These are phyloP conservation scores for Trametes polyzona DNA, from an alignment of 1,284 basidiomycete species.

Conservation along the genomic window DNA sequence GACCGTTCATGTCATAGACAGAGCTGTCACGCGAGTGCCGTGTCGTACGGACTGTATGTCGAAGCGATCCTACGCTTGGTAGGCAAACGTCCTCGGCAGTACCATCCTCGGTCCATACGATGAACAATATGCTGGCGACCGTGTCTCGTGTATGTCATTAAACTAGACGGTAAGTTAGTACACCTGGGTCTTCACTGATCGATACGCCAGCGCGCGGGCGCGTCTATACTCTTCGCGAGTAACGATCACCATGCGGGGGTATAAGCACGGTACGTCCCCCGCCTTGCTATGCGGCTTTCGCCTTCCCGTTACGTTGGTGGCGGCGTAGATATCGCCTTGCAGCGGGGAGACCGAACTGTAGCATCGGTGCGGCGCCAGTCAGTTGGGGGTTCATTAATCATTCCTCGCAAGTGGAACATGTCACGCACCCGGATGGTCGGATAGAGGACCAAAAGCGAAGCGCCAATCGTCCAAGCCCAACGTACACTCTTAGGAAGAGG, in stretches of 20 bases:
- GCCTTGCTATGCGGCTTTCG: slow-evolving; percentile 31
- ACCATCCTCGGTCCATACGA: too few relatives aligned
- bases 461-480: slow-evolving; percentile 66
- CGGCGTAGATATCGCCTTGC: slow-evolving; percentile 41
- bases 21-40: too few relatives aligned
- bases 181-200: slow-evolving; percentile 12
- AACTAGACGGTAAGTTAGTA: slow-evolving; percentile 24
- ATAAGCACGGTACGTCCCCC: neutral
- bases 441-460: slow-evolving; percentile 63
- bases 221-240: neutral
- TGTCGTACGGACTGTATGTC: too few relatives aligned
- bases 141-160: slow-evolving; percentile 23
- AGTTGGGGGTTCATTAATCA: slow-evolving; percentile 10
- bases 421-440: slow-evolving; percentile 61
- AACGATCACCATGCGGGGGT: slow-evolving; percentile 4
- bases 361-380: slow-evolving; percentile 16
- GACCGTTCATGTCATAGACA: too few relatives aligned
- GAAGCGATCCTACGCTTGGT: too few relatives aligned
- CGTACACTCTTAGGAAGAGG: slow-evolving; percentile 67
- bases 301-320: slow-evolving; percentile 31
- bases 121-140: too few relatives aligned
- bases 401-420: slow-evolving; percentile 4
- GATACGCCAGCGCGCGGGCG: slow-evolving; percentile 8
- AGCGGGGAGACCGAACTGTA: slow-evolving; percentile 43
- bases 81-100: too few relatives aligned